Conservation (phyloP, 305 asterid genomes). For the Caryopteris hybrid region DNA sequence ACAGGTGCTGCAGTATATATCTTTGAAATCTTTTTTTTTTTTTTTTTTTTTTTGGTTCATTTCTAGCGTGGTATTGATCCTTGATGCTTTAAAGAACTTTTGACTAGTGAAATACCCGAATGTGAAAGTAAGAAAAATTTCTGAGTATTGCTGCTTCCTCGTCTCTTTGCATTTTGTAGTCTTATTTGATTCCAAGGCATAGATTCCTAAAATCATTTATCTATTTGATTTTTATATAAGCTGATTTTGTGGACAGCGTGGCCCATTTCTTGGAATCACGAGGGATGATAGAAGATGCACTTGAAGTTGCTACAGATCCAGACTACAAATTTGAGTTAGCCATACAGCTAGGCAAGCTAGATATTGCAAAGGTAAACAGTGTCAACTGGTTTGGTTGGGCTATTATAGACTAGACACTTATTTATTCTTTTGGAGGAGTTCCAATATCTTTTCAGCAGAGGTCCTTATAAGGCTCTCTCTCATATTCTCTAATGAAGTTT, state of each 20-base stretch:
- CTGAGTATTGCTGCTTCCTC: neutral
- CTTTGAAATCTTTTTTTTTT: too few relatives aligned
- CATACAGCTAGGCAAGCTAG: constrained; percentile 85
- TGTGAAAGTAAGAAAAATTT: neutral
- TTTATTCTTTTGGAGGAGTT: neutral
- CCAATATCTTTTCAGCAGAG: neutral
- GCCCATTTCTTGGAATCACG: constrained; percentile 98
- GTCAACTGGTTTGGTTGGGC: constrained; percentile 13
- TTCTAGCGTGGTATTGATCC: constrained; percentile 5
- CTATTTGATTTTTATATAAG: constrained; percentile 18
- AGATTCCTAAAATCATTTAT: neutral
- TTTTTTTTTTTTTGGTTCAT: neutral
- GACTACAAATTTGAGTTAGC: constrained; percentile 98
- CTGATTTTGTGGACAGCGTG: constrained; percentile 38
- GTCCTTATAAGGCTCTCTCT: neutral
- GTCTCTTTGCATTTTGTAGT: neutral
- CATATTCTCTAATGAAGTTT: neutral
- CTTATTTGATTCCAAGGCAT: constrained; percentile 1
- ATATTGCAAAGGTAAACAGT: constrained; percentile 71
- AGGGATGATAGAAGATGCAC: constrained; percentile 91
- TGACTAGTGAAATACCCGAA: neutral
- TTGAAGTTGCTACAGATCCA: constrained; percentile 90
- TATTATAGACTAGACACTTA: neutral
- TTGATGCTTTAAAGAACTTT: neutral
- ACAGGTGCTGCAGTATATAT: constrained; percentile 8